Conservation (phyloP, 257 asterid genomes). For the Hygrophila difformis region DNA sequence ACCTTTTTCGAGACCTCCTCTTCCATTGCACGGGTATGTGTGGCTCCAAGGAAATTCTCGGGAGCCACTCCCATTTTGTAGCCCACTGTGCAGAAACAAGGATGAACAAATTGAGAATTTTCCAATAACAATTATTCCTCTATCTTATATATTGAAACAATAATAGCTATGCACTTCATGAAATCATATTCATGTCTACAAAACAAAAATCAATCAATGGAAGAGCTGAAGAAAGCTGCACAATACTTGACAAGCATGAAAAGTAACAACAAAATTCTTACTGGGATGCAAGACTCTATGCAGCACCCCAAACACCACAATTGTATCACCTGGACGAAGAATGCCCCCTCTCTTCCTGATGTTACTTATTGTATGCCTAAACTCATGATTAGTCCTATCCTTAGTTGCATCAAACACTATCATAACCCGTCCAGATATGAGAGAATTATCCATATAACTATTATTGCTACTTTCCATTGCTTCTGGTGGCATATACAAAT, state of each 20-base stretch:
- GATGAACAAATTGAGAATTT: neutral
- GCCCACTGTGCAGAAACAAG: constrained; percentile 42
- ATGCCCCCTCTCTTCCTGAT: constrained; percentile 40
- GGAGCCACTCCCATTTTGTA: constrained; percentile 49
- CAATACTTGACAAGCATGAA: neutral
- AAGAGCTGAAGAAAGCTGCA: neutral
- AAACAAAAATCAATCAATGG: constrained; percentile 4
- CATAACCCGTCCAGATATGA: constrained; percentile 31
- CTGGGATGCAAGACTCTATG: constrained; percentile 56
- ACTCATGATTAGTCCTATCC: constrained; percentile 31
- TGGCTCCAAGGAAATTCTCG: constrained; percentile 41
- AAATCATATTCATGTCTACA: constrained; percentile 5
- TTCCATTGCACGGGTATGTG: constrained; percentile 50
- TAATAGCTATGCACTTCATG: no score
- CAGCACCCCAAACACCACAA: constrained; percentile 52
- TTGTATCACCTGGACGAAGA: constrained; percentile 41
- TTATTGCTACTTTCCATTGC: constrained; percentile 18
- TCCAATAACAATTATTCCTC: neutral
- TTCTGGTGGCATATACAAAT: no score
- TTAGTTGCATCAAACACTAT: constrained; percentile 57
- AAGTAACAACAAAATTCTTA: constrained; percentile 17
- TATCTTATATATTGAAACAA: neutral
- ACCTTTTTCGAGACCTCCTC: constrained; percentile 55
- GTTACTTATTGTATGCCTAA: constrained; percentile 22
- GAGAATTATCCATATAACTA: constrained; percentile 8